These are phyloP conservation scores for Spergularia azorica DNA, from an alignment of 179 eudicot species.

Conservation along the genomic window DNA sequence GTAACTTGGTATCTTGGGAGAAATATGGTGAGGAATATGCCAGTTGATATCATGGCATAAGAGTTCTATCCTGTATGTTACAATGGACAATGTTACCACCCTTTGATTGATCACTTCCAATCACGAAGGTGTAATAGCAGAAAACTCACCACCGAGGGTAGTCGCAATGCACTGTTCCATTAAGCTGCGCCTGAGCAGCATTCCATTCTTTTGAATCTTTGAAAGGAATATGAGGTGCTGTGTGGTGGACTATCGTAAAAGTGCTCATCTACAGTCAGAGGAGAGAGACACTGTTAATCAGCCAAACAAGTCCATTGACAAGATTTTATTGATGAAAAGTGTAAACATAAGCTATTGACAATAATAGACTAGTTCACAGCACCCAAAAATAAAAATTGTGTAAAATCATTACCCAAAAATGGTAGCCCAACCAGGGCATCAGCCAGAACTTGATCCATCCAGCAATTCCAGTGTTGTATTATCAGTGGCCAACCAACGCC, in stretches of 20 bases:
- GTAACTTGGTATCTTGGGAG: conserved; percentile 91
- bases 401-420: conserved; percentile 78
- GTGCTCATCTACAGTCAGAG: conserved; percentile 86
- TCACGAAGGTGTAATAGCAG: neutral
- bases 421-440: conserved; percentile 99
- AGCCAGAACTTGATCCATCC: conserved; percentile 99
- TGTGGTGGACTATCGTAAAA: conserved; percentile 96
- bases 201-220: conserved; percentile 72
- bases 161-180: conserved; percentile 93
- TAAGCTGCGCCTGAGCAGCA: conserved; percentile 96
- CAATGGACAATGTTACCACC: conserved; percentile 19
- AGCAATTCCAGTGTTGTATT: conserved; percentile 58
- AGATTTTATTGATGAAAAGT: neutral
- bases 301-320: neutral
- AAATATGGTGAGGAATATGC: conserved; percentile 94
- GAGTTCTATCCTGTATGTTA: conserved; percentile 68
- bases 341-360: neutral
- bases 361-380: too few relatives aligned
- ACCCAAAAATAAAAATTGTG: neutral
- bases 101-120: neutral
- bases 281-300: conserved; percentile 14
- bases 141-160: conserved; percentile 78
- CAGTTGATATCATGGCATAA: conserved; percentile 91
- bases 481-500: conserved; percentile 90
- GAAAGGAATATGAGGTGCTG: conserved; percentile 96